Evolutionary conservation across 257 asterid species (phyloP).

Genomic region (Echites panduratus): DNA sequence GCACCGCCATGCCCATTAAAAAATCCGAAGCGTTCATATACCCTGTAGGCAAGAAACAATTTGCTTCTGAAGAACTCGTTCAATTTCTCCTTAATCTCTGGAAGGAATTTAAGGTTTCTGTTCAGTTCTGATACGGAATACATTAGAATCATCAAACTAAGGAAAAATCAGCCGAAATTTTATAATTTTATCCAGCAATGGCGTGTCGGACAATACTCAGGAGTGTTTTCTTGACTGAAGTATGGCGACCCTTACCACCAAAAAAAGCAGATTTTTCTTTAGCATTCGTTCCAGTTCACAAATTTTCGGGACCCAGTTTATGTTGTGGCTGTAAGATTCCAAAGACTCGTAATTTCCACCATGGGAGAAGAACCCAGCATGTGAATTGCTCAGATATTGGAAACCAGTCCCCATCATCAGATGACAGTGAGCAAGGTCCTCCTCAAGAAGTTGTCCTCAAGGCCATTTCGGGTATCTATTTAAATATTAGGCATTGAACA

Average conservation of each 20-base stretch:
- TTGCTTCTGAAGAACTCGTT: slow-evolving; percentile 2
- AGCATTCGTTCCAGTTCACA: slow-evolving; percentile 27
- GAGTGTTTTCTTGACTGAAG: slow-evolving; percentile 48
- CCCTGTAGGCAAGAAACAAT: not conserved
- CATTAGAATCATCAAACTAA: not conserved
- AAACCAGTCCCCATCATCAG: slow-evolving; percentile 37
- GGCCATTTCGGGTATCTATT: slow-evolving; percentile 70
- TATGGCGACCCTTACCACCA: slow-evolving; percentile 43
- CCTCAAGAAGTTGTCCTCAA: slow-evolving; percentile 94
- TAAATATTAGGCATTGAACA: not conserved
- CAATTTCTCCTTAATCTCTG: slow-evolving; percentile 4
- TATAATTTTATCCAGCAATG: slow-evolving; percentile 32
- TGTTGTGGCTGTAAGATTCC: slow-evolving; percentile 37
- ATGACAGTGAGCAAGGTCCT: slow-evolving; percentile 67
- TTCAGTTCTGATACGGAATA: not conserved
- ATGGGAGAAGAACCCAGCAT: slow-evolving; percentile 22
- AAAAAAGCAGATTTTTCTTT: slow-evolving; percentile 21
- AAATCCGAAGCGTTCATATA: not conserved
- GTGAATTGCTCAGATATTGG: slow-evolving; percentile 42
- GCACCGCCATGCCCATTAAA: slow-evolving; percentile 4
- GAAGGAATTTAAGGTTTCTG: slow-evolving; percentile 1
- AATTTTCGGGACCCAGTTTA: slow-evolving; percentile 17
- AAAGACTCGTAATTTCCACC: slow-evolving; percentile 21
- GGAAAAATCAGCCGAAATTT: not conserved
- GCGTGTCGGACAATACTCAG: slow-evolving; percentile 52